Evolutionary conservation across 768 basidiomycete species (phyloP).

Genomic region (Leccinum variicolor): DNA sequence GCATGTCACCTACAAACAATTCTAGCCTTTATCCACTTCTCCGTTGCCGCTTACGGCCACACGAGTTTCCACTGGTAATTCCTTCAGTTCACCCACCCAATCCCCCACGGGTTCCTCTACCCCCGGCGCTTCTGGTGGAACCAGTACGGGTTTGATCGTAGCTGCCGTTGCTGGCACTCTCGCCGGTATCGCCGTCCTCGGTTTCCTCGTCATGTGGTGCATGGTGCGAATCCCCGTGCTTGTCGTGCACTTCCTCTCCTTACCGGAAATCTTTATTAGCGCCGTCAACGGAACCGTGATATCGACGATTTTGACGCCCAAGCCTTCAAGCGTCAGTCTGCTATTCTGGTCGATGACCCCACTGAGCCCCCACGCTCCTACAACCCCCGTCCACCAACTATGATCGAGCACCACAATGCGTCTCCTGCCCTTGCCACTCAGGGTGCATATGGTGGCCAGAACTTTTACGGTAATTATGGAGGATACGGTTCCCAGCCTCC

Average conservation of each 20-base stretch:
- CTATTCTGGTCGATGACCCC: slow-evolving; percentile 56
- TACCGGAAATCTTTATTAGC: slow-evolving; percentile 27
- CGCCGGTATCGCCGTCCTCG: slow-evolving; percentile 36
- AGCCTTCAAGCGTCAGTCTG: slow-evolving; percentile 63
- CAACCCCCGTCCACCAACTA: slow-evolving; percentile 60
- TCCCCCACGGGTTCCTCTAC: slow-evolving; percentile 27
- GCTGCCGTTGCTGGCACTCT: slow-evolving; percentile 48
- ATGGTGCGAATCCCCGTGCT: slow-evolving; percentile 34
- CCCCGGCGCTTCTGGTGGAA: slow-evolving; percentile 34
- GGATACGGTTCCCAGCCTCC: slow-evolving; percentile 24
- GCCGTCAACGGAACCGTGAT: slow-evolving; percentile 38
- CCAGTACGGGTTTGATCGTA: slow-evolving; percentile 28
- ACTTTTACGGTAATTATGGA: slow-evolving; percentile 24
- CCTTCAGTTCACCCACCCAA: neutral
- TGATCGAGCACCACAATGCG: slow-evolving; percentile 51
- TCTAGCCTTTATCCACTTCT: neutral
- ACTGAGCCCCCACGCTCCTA: slow-evolving; percentile 36
- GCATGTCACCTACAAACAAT: neutral
- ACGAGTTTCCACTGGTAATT: neutral
- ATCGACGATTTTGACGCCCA: slow-evolving; percentile 48
- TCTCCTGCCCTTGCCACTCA: slow-evolving; percentile 28
- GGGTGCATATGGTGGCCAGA: slow-evolving; percentile 16
- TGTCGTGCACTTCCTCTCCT: slow-evolving; percentile 1
- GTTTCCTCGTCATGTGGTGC: slow-evolving; percentile 44
- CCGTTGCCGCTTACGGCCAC: neutral